Percentiles rank a stretch among this genome's conserved stretches.
Conservation (phyloP, 352 stramenopile species). For the Lagenidium sp. region DNA sequence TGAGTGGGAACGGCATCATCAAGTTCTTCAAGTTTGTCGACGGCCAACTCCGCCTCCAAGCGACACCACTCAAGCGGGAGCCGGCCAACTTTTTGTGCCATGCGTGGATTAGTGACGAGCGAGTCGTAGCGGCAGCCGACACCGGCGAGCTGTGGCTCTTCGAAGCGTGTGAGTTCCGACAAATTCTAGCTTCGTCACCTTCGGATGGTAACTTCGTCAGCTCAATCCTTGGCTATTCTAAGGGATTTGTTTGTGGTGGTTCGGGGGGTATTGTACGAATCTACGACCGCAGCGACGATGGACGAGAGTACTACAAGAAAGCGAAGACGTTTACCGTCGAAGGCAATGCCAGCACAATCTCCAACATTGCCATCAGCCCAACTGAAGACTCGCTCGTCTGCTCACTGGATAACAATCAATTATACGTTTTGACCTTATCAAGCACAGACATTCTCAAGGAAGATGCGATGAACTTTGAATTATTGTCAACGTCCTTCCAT, state of each 20-base stretch:
- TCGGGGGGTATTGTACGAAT: slow-evolving; percentile 69
- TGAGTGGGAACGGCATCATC: slow-evolving; percentile 82
- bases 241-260: slow-evolving; percentile 81
- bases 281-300: slow-evolving; percentile 82
- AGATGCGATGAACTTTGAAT: slow-evolving; percentile 91
- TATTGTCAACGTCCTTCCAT: slow-evolving; percentile 87
- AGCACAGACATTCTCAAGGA: slow-evolving; percentile 91
- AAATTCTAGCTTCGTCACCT: slow-evolving; percentile 58
- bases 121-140: slow-evolving; percentile 84
- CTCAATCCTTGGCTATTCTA: slow-evolving; percentile 84
- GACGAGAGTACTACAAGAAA: slow-evolving; percentile 87
- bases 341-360: slow-evolving; percentile 69
- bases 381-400: slow-evolving; percentile 87
- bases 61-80: slow-evolving; percentile 63
- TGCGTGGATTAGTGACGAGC: slow-evolving; percentile 88
- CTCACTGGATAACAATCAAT: slow-evolving; percentile 82
- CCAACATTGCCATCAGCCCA: slow-evolving; percentile 80
- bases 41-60: slow-evolving; percentile 61
- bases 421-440: slow-evolving; percentile 87
- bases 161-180: slow-evolving; percentile 89
- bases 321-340: slow-evolving; percentile 86
- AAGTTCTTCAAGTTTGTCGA: slow-evolving; percentile 89
- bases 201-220: slow-evolving; percentile 77
- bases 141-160: slow-evolving; percentile 89
- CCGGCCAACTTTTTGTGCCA: slow-evolving; percentile 86